Evolutionary conservation across 2,329 filamentous ascomycete genomes (phyloP).

Genomic region (Thelonectria discophora): DNA sequence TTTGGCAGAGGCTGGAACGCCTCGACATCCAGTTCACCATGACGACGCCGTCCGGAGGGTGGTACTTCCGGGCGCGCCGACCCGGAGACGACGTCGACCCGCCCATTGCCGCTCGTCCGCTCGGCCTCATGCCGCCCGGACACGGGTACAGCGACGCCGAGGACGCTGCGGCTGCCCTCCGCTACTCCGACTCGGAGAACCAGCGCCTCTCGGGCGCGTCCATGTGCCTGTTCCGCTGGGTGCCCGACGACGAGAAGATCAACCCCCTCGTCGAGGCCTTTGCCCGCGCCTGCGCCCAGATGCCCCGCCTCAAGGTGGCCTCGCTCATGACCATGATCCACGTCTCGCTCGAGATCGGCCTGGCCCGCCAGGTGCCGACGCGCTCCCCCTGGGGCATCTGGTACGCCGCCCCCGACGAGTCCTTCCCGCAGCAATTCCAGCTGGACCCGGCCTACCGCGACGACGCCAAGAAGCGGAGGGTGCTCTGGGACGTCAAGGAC

Average conservation of each 20-base stretch:
- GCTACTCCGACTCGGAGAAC: constrained; percentile 28
- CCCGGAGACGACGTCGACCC: constrained; percentile 24
- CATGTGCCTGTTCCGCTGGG: constrained; percentile 32
- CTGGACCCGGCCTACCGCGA: constrained; percentile 29
- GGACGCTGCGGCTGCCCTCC: constrained; percentile 21
- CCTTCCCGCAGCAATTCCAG: constrained; percentile 27
- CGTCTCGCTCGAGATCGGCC: constrained; percentile 23
- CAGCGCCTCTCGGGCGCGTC: constrained; percentile 26
- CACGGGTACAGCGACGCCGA: constrained; percentile 28
- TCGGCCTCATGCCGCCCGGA: constrained; percentile 25
- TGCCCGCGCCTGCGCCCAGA: constrained; percentile 28
- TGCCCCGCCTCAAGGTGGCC: constrained; percentile 24
- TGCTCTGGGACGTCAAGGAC: constrained; percentile 31
- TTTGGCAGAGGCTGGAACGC: constrained; percentile 30
- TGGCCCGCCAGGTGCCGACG: constrained; percentile 21
- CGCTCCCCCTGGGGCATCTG: constrained; percentile 29
- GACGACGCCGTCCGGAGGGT: constrained; percentile 30
- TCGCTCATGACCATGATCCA: constrained; percentile 28
- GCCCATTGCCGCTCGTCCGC: constrained; percentile 12
- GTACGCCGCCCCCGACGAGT: constrained; percentile 25
- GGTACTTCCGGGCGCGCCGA: constrained; percentile 29
- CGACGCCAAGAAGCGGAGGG: constrained; percentile 22
- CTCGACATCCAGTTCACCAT: constrained; percentile 30
- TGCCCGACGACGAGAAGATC: constrained; percentile 26
- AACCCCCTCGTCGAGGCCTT: constrained; percentile 29